A percentile compares a stretch with the other conserved stretches of the same genome.
phyloP scores from a whole-genome alignment of 176 grass and related monocot genomes.

The Metroxylon sagu region DNA sequence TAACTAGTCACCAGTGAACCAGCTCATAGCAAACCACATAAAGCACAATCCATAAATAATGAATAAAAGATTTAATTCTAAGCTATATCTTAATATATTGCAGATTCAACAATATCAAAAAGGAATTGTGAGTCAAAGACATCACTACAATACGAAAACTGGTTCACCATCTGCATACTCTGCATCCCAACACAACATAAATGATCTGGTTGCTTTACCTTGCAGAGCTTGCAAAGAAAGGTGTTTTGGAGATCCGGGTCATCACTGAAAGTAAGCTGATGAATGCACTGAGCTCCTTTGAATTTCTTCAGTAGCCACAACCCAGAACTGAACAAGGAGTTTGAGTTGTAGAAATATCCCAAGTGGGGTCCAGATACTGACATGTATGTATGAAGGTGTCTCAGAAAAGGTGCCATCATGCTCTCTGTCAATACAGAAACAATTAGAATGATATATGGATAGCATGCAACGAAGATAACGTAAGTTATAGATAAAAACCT shows the following conservation, averaged over 20 bases:
- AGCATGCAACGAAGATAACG: background rate
- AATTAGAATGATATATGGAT: background rate
- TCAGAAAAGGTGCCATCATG: constrained; percentile 54
- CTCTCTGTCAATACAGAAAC: constrained; percentile 45
- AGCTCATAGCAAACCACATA: too few relatives aligned
- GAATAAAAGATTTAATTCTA: too few relatives aligned
- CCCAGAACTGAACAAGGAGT: constrained; percentile 89
- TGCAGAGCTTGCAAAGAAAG: constrained; percentile 72
- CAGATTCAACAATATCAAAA: too few relatives aligned
- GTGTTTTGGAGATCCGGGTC: constrained; percentile 69
- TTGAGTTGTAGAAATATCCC: constrained; percentile 89
- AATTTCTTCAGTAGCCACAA: constrained; percentile 86
- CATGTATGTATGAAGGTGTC: constrained; percentile 80
- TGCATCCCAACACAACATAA: background rate
- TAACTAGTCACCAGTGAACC: too few relatives aligned
- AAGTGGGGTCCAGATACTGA: constrained; percentile 88
- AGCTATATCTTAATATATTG: too few relatives aligned
- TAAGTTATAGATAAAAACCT: constrained; percentile 32
- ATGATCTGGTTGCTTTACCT: constrained; percentile 35
- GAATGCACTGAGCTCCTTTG: constrained; percentile 72
- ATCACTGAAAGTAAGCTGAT: constrained; percentile 91
- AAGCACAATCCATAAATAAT: too few relatives aligned
- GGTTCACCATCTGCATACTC: background rate
- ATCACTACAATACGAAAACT: too few relatives aligned
- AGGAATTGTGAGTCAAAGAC: too few relatives aligned